These are phyloP conservation scores for Chrysopogon serrulatus DNA, from an alignment of 176 grass and related monocot species.

Conservation along the genomic window DNA sequence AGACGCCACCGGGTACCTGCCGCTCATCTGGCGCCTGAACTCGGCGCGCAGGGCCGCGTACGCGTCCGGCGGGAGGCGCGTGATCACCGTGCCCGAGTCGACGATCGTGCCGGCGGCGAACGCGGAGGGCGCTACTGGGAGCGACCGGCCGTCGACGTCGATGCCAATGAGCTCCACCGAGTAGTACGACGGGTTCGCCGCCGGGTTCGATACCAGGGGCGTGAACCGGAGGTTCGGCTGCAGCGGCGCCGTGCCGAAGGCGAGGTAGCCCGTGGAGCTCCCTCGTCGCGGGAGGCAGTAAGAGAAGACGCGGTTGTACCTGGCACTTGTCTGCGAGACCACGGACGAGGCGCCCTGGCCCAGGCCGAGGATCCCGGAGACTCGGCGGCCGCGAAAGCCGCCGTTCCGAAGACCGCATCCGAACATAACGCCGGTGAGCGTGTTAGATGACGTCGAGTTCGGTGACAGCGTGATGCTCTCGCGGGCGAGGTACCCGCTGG, in stretches of 20 bases:
- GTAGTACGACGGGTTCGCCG: not conserved
- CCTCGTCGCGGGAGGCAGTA: conserved; percentile 39
- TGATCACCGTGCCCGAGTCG: conserved; percentile 59
- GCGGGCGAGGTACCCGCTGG: not conserved
- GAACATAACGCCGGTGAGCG: conserved; percentile 16
- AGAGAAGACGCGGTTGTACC: conserved; percentile 13
- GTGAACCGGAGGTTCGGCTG: conserved; percentile 4
- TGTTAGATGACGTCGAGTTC: not conserved
- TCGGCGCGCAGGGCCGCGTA: conserved; percentile 25
- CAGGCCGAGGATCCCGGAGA: conserved; percentile 42
- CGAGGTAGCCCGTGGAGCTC: conserved; percentile 34
- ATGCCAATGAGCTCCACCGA: conserved; percentile 26
- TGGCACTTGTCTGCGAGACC: conserved; percentile 23
- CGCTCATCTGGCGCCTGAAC: conserved; percentile 29
- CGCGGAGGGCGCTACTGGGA: not conserved
- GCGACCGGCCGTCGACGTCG: not conserved
- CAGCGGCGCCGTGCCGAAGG: not conserved
- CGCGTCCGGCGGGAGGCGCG: conserved; percentile 17
- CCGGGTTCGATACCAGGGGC: not conserved
- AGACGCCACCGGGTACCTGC: conserved; percentile 5
- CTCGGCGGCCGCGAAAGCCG: not conserved
- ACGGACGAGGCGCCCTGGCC: conserved; percentile 24
- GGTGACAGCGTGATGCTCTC: conserved; percentile 24
- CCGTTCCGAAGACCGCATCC: conserved; percentile 24
- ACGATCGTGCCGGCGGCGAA: conserved; percentile 5